Conservation (phyloP, 2,329 filamentous ascomycete species). For the Parastagonospora nodorum region DNA sequence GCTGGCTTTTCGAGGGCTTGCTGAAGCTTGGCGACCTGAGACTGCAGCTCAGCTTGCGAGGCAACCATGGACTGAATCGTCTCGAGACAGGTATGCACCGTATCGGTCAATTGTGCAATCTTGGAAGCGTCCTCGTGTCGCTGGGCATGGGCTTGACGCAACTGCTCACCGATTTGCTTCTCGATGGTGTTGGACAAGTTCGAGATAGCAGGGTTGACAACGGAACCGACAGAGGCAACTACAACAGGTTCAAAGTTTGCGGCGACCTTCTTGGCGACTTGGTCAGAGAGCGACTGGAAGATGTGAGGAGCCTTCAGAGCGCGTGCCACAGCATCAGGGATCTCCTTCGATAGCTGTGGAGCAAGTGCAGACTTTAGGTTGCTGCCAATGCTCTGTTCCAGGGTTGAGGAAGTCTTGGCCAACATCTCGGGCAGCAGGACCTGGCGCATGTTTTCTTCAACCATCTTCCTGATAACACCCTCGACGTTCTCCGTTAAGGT, state of each 20-base stretch:
- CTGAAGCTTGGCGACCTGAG: conserved; percentile 53
- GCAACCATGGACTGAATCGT: conserved; percentile 73
- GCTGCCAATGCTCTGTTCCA: conserved; percentile 73
- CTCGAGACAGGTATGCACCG: conserved; percentile 69
- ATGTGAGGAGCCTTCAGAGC: conserved; percentile 76
- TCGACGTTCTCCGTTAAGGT: conserved; percentile 74
- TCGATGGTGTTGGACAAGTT: conserved; percentile 72
- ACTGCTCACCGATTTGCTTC: conserved; percentile 58
- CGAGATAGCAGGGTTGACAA: conserved; percentile 69
- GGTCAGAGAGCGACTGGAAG: conserved; percentile 72
- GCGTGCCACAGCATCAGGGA: conserved; percentile 70
- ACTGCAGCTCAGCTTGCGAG: conserved; percentile 71
- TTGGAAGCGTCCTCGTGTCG: conserved; percentile 64
- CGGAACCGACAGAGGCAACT: conserved; percentile 58
- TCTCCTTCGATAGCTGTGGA: conserved; percentile 71
- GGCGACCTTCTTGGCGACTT: conserved; percentile 69
- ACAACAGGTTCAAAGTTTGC: conserved; percentile 70
- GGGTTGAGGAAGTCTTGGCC: conserved; percentile 67
- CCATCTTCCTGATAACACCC: conserved; percentile 76
- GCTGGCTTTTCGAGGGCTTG: conserved; percentile 43
- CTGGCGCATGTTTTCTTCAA: conserved; percentile 75
- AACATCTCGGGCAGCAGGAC: conserved; percentile 77
- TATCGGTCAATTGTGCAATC: conserved; percentile 72
- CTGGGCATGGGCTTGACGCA: conserved; percentile 57
- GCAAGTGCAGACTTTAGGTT: conserved; percentile 70